Base-by-base conservation (phyloP, 2,329 filamentous ascomycete genomes). In the Helminthosporium solani region DNA sequence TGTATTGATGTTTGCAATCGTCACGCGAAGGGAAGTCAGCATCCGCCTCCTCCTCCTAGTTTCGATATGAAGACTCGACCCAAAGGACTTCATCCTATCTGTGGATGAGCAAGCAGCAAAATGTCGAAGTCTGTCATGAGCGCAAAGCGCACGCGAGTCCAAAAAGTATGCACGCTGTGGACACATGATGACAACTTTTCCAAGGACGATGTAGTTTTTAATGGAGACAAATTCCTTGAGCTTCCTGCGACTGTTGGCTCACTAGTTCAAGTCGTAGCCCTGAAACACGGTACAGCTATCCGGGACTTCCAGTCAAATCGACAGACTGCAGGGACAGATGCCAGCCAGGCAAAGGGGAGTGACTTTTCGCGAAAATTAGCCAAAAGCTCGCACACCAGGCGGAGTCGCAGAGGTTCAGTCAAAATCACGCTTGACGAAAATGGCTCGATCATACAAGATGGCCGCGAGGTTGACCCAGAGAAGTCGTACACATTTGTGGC, bases 131-230 rank as follows among this genome's bases (percentile, higher is more conserved):
- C 66, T 37, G 50, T 53, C 20, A 44, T 53, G 23, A 61, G 52
- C 39, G 42, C 49, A 7, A 60, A 60, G 35, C 55, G 53, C 3
- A 61, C 58, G 3, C 56, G 58, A 34, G 60, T 72, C 44, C 70
- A 71, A 40, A 72, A 70, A 43, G 45, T 72, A 5, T 80, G 77
- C 57, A 75, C 74, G 2, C 66, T 82, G 12, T 81, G 78, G 76
- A 76, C 79, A 7, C 79, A 82, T 56, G 87, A 91, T 66, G 88
- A 95, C 55, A 83, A 80, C 33, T 86, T 90, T 60, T 84, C 86
- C 7, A 81, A 80, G 46, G 88, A 95, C 60, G 88, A 92, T 58
- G 84, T 94, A 35, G 76, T 94, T 18, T 78, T 95, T 61, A 94
- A 92, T 64, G 77, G 86, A 47, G 84, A 88, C 45, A 78, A 85